Evolutionary conservation across 805 yeast genomes (phyloP).

Genomic region (Kodamaea hsintzibuensis): DNA sequence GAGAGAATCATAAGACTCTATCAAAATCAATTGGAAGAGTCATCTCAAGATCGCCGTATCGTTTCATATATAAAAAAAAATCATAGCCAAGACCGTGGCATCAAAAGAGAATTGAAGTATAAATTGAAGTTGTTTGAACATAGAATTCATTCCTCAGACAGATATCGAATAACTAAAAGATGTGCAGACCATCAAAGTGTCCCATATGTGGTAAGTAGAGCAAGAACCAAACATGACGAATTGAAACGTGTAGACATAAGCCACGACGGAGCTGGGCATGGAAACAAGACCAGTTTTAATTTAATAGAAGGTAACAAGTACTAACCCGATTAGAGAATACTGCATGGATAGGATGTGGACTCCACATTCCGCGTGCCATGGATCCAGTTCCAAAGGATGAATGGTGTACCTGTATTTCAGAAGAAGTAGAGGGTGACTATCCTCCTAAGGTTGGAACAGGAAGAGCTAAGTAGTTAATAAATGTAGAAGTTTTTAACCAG

Average conservation of each 20-base stretch:
- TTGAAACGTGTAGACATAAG: background rate
- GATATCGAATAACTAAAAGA: constrained; percentile 1
- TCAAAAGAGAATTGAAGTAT: background rate
- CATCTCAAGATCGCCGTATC: background rate
- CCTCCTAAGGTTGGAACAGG: constrained; percentile 35
- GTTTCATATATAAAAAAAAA: too few relatives aligned
- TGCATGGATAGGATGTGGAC: constrained; percentile 50
- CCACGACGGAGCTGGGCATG: too few relatives aligned
- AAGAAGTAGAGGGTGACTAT: constrained; percentile 27
- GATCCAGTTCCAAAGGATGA: constrained; percentile 29
- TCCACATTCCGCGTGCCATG: constrained; percentile 45
- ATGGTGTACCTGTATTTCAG: constrained; percentile 36
- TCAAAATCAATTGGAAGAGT: too few relatives aligned
- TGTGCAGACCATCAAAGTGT: constrained; percentile 15
- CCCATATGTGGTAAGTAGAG: constrained; percentile 12
- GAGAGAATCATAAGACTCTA: too few relatives aligned
- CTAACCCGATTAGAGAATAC: constrained; percentile 12
- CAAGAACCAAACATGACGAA: background rate
- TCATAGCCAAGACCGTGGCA: constrained; percentile 1
- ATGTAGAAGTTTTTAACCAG: too few relatives aligned
- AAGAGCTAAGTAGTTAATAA: background rate
- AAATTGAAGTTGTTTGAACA: background rate
- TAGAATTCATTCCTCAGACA: background rate
- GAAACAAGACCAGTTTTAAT: too few relatives aligned
- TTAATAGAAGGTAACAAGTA: background rate